phyloP scores from a whole-genome alignment of 176 grass and related monocot species.

The Juncus effusus region DNA sequence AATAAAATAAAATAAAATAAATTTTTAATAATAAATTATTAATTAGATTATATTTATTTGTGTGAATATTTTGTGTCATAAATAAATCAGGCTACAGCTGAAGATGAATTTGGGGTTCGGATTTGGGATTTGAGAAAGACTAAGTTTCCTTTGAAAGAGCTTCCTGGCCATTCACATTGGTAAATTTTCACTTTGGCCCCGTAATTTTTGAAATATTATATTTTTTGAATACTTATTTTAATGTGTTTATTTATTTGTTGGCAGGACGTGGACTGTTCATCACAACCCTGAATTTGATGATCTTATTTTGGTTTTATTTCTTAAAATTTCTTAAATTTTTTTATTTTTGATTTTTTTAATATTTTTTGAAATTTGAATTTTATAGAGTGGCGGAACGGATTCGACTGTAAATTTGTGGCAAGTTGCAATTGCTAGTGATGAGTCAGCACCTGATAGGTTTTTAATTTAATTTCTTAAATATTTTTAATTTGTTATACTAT shows the following conservation, averaged over 20 bases:
- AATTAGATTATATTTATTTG: slow-evolving; percentile 16
- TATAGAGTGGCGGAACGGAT: slow-evolving; percentile 96
- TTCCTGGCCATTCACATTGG: slow-evolving; percentile 92
- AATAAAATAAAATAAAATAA: neutral
- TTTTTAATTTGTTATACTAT: slow-evolving; percentile 34
- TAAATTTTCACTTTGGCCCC: slow-evolving; percentile 32
- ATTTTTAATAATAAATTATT: neutral
- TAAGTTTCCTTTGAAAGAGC: slow-evolving; percentile 80
- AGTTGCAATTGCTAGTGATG: slow-evolving; percentile 47
- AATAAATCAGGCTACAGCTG: slow-evolving; percentile 71
- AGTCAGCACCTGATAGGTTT: slow-evolving; percentile 70
- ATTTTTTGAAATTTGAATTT: slow-evolving; percentile 30
- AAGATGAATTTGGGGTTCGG: slow-evolving; percentile 88
- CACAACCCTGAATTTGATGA: slow-evolving; percentile 83
- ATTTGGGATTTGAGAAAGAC: slow-evolving; percentile 95
- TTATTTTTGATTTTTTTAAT: slow-evolving; percentile 5
- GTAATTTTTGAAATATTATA: slow-evolving; percentile 21
- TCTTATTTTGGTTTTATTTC: slow-evolving; percentile 67
- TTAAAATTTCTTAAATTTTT: neutral
- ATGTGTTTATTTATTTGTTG: slow-evolving; percentile 25
- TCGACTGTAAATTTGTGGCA: slow-evolving; percentile 97
- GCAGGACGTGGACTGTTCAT: slow-evolving; percentile 84
- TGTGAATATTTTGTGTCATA: slow-evolving; percentile 9
- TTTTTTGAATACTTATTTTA: slow-evolving; percentile 11
- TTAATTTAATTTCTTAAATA: slow-evolving; percentile 14